A percentile compares a stretch with the other conserved stretches of the same genome.
These are phyloP conservation scores for Cocos nucifera DNA, from an alignment of 176 grass and related monocot genomes.

Conservation along the genomic window DNA sequence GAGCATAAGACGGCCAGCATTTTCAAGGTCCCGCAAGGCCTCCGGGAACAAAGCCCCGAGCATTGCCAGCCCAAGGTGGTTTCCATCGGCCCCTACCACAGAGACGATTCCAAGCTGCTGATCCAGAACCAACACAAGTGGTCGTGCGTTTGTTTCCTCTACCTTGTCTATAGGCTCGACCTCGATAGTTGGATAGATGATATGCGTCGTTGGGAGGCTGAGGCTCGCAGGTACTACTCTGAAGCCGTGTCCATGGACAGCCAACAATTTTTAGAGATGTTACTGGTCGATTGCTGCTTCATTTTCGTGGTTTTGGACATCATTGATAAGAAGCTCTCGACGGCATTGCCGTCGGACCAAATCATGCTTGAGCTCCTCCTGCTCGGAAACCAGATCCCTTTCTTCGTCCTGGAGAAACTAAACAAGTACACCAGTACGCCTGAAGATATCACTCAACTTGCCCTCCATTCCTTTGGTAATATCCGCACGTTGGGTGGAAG, in stretches of 20 bases:
- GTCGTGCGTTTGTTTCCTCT: constrained; percentile 27
- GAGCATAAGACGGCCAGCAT: too few species aligned
- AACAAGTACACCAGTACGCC: too few species aligned
- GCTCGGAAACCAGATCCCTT: constrained; percentile 54
- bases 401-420: constrained; percentile 1
- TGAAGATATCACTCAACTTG: too few species aligned
- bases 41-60: too few species aligned
- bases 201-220: neutral
- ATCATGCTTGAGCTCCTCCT: constrained; percentile 42
- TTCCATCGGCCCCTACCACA: constrained; percentile 49
- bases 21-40: too few species aligned
- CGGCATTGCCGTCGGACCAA: constrained; percentile 25
- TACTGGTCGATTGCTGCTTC: constrained; percentile 51
- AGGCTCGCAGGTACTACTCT: neutral
- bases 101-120: neutral
- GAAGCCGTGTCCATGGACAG: neutral
- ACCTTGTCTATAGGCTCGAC: neutral
- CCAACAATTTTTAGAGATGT: constrained; percentile 34
- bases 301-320: constrained; percentile 25
- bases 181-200: neutral
- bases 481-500: too few species aligned
- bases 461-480: too few species aligned
- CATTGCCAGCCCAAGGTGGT: constrained; percentile 14
- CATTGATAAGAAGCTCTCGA: neutral
- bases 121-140: constrained; percentile 32